phyloP scores from a whole-genome alignment of 1,284 basidiomycete genomes.

The Ceraceosorus guamensis region DNA sequence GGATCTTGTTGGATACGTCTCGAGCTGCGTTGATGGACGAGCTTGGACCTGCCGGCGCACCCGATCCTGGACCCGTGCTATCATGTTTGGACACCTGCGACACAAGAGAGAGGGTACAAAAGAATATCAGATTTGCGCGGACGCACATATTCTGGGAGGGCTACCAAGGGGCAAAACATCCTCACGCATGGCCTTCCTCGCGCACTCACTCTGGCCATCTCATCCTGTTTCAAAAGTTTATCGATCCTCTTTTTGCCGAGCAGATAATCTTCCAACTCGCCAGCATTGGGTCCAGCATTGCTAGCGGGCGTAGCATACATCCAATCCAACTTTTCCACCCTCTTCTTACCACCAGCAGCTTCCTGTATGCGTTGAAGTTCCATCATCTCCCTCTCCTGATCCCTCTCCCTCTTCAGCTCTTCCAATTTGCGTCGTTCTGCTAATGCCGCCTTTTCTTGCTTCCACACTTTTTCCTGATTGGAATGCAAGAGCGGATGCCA shows the following conservation, averaged over 20 bases:
- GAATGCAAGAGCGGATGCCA: constrained; percentile 97
- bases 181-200: background rate
- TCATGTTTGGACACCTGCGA: too few relatives aligned
- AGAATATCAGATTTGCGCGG: too few relatives aligned
- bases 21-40: constrained; percentile 55
- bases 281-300: constrained; percentile 70
- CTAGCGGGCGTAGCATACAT: constrained; percentile 94
- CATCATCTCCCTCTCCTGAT: constrained; percentile 91
- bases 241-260: constrained; percentile 98
- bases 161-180: too few relatives aligned
- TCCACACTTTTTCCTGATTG: constrained; percentile 98
- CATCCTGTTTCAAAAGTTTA: constrained; percentile 61
- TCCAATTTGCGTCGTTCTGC: constrained; percentile 97
- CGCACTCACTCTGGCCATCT: background rate
- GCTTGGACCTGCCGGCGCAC: too few relatives aligned
- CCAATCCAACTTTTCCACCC: constrained; percentile 88
- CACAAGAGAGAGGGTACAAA: too few relatives aligned
- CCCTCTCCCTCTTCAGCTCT: constrained; percentile 90
- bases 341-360: constrained; percentile 84
- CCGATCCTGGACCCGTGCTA: too few relatives aligned
- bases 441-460: constrained; percentile 90
- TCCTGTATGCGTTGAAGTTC: constrained; percentile 75
- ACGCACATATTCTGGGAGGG: too few relatives aligned
- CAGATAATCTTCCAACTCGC: constrained; percentile 91
- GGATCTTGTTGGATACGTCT: constrained; percentile 84